Evolutionary conservation across 2,329 filamentous ascomycete species (phyloP), one percentile per base, ranked within the genome.

Genomic region (Xylariaceae sp.): DNA sequence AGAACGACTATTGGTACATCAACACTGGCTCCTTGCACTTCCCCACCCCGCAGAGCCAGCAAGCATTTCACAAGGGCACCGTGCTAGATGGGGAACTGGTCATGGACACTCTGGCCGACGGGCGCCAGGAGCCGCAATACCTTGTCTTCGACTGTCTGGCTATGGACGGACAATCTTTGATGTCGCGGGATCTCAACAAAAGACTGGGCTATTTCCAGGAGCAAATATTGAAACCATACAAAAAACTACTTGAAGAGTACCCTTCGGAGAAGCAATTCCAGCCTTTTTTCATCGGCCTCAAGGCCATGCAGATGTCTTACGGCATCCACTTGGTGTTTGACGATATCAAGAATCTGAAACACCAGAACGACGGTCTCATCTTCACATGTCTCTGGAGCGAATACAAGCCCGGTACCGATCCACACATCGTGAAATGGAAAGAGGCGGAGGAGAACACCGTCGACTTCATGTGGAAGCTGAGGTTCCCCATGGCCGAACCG

Each of bases 391-490:
- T 90, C 61, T 89, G 86, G 66, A 91, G 90, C 18, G 83, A 88
- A 9, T 99, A 99, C 77, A 88, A 88, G 66, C 88, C 89, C 63
- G 95, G 95, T 64, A 99, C 95, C 12, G 95, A 99, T 74, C 85
- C 85, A 48, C 89, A 96, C 72, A 99, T 97, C 61, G 79, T 99
- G 40, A 99, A 99, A 74, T 99, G 95, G 95, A 99, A 99, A 75
- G 92, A 93, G 0, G 91, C 91, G 3, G 82, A 90, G 63, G 95
- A 99, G 73, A 99, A 99, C 77, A 96, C 92, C 0, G 86, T 99
- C 65, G 95, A 99, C 72, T 97, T 96, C 73, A 84, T 89, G 42
- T 81, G 98, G 66, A 84, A 84, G 49, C 81, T 99, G 43, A 80
- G 83, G 12, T 98, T 97, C 67, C 89, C 89, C 0, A 70, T 79